phyloP scores from a whole-genome alignment of 2,329 filamentous ascomycete genomes.

The Zalaria obscura region DNA sequence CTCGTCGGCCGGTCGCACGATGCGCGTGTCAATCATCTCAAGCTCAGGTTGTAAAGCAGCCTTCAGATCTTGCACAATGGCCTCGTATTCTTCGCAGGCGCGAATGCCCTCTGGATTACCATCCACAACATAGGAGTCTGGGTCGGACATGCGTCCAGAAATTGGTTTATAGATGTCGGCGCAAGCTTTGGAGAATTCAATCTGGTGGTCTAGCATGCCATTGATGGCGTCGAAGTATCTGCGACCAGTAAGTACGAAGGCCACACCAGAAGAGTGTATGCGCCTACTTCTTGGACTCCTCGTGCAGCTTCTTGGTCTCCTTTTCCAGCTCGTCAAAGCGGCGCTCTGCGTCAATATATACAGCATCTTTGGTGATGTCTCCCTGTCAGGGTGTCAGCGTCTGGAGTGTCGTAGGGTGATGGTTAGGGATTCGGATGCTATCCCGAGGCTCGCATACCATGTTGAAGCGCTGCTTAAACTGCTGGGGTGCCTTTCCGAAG shows the following conservation, averaged over 20 bases:
- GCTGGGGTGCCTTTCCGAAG: constrained; percentile 60
- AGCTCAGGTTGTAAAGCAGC: constrained; percentile 80
- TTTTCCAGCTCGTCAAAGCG: constrained; percentile 87
- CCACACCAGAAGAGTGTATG: constrained; percentile 4
- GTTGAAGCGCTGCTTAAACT: constrained; percentile 84
- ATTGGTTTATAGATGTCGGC: constrained; percentile 97
- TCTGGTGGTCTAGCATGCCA: constrained; percentile 93
- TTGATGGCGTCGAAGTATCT: constrained; percentile 93
- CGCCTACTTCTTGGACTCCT: constrained; percentile 71
- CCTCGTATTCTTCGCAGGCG: constrained; percentile 93
- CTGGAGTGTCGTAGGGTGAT: too few species aligned
- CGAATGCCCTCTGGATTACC: constrained; percentile 87
- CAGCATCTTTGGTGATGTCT: constrained; percentile 84
- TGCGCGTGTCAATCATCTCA: constrained; percentile 88
- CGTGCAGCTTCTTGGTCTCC: constrained; percentile 93
- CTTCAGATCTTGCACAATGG: constrained; percentile 78
- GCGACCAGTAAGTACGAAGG: constrained; percentile 1
- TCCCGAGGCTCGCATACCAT: constrained; percentile 31
- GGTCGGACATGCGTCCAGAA: constrained; percentile 87
- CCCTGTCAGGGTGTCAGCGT: constrained; percentile 36
- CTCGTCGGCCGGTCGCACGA: constrained; percentile 87
- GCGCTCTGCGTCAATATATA: constrained; percentile 89
- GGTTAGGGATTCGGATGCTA: not conserved
- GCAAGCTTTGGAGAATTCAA: constrained; percentile 94
- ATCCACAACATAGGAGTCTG: constrained; percentile 64